Evolutionary conservation across 768 basidiomycete genomes (phyloP).

Genomic region (Auricularia sp.): DNA sequence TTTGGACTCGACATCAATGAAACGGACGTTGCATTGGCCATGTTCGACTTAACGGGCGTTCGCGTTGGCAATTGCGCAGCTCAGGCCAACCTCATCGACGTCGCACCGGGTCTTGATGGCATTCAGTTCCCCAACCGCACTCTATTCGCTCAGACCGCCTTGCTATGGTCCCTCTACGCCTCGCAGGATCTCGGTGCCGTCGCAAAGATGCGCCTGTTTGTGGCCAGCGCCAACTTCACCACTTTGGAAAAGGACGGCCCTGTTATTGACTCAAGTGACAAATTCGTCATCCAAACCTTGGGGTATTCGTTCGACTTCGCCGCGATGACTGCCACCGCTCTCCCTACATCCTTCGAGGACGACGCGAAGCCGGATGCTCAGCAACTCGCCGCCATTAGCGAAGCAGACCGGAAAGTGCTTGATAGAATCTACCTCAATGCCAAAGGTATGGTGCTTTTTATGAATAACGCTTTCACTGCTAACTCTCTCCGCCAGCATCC

Average conservation of each 20-base stretch:
- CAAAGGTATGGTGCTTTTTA: slow-evolving; percentile 31
- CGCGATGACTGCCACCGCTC: slow-evolving; percentile 37
- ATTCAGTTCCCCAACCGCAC: slow-evolving; percentile 37
- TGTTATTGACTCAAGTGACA: slow-evolving; percentile 16
- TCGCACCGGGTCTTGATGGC: slow-evolving; percentile 34
- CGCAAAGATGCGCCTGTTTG: slow-evolving; percentile 34
- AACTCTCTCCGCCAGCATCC: slow-evolving; percentile 32
- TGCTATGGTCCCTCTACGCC: slow-evolving; percentile 50
- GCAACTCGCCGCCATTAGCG: slow-evolving; percentile 36
- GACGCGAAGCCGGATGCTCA: slow-evolving; percentile 36
- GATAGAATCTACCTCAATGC: slow-evolving; percentile 55
- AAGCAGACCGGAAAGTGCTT: slow-evolving; percentile 28
- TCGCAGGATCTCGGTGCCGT: slow-evolving; percentile 35
- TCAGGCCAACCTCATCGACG: slow-evolving; percentile 47
- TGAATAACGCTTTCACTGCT: background rate
- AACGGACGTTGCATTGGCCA: slow-evolving; percentile 32
- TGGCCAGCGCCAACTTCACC: slow-evolving; percentile 40
- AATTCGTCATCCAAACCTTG: slow-evolving; percentile 27
- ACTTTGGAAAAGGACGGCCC: slow-evolving; percentile 34
- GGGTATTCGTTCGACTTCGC: slow-evolving; percentile 56
- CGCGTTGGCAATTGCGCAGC: slow-evolving; percentile 34
- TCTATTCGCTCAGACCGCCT: slow-evolving; percentile 45
- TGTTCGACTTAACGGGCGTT: slow-evolving; percentile 42
- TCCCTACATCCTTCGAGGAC: slow-evolving; percentile 32
- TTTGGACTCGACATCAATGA: slow-evolving; percentile 39